Conservation (phyloP, 202 grass and related monocot species). For the Eragrostis tef region DNA sequence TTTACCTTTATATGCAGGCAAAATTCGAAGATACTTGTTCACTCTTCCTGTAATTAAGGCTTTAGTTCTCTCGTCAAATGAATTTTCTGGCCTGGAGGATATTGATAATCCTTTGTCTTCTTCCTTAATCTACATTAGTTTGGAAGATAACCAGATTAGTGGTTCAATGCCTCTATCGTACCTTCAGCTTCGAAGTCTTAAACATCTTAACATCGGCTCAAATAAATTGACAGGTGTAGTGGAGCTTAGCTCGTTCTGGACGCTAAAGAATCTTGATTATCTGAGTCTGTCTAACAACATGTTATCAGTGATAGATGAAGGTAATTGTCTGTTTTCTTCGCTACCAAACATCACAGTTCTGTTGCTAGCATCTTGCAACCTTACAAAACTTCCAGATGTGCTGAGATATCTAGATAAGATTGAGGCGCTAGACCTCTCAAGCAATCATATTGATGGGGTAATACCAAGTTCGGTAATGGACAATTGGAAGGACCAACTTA, state of each 20-base stretch:
- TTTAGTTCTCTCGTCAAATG: too few species aligned
- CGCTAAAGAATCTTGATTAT: too few species aligned
- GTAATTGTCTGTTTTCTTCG: neutral
- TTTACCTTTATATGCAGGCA: too few species aligned
- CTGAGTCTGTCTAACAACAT: conserved; percentile 59
- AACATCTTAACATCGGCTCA: conserved; percentile 25
- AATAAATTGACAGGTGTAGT: neutral
- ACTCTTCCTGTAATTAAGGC: too few species aligned
- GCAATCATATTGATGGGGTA: conserved; percentile 49
- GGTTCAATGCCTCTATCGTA: conserved; percentile 54
- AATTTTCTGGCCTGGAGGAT: too few species aligned
- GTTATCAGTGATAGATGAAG: conserved; percentile 39
- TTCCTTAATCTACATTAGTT: too few species aligned
- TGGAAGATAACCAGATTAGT: conserved; percentile 33
- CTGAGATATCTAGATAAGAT: conserved; percentile 41
- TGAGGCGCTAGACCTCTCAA: conserved; percentile 49
- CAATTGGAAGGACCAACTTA: neutral
- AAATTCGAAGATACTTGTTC: too few species aligned
- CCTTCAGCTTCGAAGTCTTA: conserved; percentile 49
- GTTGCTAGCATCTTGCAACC: conserved; percentile 45
- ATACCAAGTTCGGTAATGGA: conserved; percentile 61
- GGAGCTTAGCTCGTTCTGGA: too few species aligned
- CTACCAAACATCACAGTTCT: too few species aligned
- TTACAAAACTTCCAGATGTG: conserved; percentile 48
- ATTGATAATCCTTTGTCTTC: too few species aligned